Base-by-base conservation (phyloP, 768 basidiomycete genomes). In the Mycena alexandri region DNA sequence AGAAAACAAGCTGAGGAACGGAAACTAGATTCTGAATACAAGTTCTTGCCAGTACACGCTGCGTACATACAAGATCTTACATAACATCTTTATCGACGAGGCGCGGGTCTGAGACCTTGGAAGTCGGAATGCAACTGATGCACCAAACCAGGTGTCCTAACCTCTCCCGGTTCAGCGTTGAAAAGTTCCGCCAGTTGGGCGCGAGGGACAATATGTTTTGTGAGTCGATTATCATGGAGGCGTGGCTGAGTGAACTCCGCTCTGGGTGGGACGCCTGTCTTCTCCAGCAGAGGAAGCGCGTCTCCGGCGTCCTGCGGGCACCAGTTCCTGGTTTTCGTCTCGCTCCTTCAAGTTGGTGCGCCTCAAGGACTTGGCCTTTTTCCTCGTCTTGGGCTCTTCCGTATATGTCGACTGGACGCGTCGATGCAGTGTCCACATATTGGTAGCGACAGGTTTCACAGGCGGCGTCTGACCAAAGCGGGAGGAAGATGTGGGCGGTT, bases 241-340 rank as follows among this genome's bases (percentile, higher is more conserved):
- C 17, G 58, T 55, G 56, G 69, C 29, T 17, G 56, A 57, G 29
- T 36, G 47, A 22, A 29, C 19, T 51, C 25, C 56, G 47, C 36
- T 58, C 41, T 68, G 29, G 17, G n/a, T 47, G 16, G 68, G 71
- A 34, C 61, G 61, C 14, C 63, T 69, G 47, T 73, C 71, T 72
- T 86, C 85, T 25, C 82, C 84, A 12, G 80, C 85, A 56, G 85
- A 85, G 4, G 85, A 86, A 21, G 85, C 82, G 63, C 85, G 78
- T 50, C 83, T 78, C 65, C 82, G 79, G 44, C 79, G 80, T 17
- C 13, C 34, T 33, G 46, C 53, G 56, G 56, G 22, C 33, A 43
- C 10, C 53, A 66, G 36, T 66, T 41, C 17, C 70, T 71, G 21
- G 63, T 72, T 60, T 65, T 72, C 64, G 48, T 42, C 48, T 36